phyloP scores from a whole-genome alignment of 2,329 filamentous ascomycete genomes.

The Claviceps lovelessii region DNA sequence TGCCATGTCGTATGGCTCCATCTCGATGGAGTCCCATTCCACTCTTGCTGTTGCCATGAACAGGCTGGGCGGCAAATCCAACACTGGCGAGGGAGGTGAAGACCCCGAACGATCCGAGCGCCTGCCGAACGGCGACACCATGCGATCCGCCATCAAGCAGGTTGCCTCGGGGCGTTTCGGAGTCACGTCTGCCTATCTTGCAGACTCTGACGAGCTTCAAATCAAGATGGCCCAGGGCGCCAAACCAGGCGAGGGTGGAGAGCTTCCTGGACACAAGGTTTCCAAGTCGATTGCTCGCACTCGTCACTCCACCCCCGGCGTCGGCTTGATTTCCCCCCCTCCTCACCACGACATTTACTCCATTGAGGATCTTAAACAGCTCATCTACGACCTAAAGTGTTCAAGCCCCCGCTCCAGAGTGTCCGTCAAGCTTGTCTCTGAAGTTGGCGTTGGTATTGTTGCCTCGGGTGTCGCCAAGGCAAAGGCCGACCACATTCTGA shows the following conservation, averaged over 20 bases:
- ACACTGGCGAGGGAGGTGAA: constrained; percentile 94
- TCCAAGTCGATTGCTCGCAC: constrained; percentile 87
- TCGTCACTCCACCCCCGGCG: constrained; percentile 88
- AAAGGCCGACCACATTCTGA: constrained; percentile 91
- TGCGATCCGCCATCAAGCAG: constrained; percentile 96
- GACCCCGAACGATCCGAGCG: constrained; percentile 79
- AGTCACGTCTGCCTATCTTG: constrained; percentile 87
- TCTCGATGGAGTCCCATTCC: constrained; percentile 96
- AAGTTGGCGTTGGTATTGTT: constrained; percentile 94
- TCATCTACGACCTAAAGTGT: constrained; percentile 96
- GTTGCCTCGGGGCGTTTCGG: constrained; percentile 92
- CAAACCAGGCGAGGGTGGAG: constrained; percentile 94
- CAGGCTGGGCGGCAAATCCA: constrained; percentile 87
- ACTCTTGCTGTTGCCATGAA: constrained; percentile 96
- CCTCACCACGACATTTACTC: constrained; percentile 98
- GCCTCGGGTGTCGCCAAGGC: constrained; percentile 95
- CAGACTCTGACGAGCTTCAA: constrained; percentile 89
- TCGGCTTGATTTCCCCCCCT: constrained; percentile 88
- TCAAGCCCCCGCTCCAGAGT: constrained; percentile 83
- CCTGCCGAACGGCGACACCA: constrained; percentile 84
- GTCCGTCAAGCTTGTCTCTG: constrained; percentile 93
- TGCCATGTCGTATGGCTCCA: constrained; percentile 97
- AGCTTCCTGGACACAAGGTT: constrained; percentile 93
- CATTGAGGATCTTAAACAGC: constrained; percentile 92
- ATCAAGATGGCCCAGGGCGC: constrained; percentile 99